phyloP scores from a whole-genome alignment of 208 protist genomes.

The Giardia duodenalis region DNA sequence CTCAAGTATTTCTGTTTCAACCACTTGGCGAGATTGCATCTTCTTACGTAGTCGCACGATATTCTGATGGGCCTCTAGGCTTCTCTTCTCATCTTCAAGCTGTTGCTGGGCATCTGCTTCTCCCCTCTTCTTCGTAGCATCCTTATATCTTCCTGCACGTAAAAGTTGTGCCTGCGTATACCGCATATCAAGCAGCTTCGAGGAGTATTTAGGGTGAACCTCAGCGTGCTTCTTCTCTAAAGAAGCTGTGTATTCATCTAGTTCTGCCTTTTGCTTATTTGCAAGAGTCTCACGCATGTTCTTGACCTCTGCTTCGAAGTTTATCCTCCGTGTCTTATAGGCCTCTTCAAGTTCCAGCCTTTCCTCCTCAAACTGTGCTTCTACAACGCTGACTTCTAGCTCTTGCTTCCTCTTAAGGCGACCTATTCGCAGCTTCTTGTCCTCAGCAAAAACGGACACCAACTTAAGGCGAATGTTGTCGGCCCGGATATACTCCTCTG shows the following conservation, averaged over 20 bases:
- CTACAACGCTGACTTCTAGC: not conserved
- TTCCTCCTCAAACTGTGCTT: not conserved
- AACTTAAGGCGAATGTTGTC: constrained; percentile 1
- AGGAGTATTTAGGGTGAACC: not conserved
- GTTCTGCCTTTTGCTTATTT: not conserved
- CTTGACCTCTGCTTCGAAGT: not conserved
- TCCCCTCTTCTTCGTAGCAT: not conserved
- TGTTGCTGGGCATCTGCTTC: not conserved
- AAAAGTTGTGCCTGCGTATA: not conserved
- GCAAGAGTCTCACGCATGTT: not conserved
- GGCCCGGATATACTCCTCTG: not conserved
- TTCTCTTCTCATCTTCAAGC: not conserved
- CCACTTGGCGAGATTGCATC: not conserved
- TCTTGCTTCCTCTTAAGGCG: not conserved
- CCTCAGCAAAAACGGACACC: not conserved
- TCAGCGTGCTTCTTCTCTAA: not conserved
- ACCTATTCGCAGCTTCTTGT: not conserved
- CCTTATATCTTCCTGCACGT: not conserved
- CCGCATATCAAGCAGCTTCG: not conserved
- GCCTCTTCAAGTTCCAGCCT: not conserved
- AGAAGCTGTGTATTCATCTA: not conserved
- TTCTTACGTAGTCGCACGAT: not conserved
- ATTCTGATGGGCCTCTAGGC: not conserved
- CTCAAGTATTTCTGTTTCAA: not conserved
- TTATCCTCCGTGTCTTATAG: not conserved